Evolutionary conservation across 805 yeast genomes (phyloP).

Genomic region (Candida sonorensis): DNA sequence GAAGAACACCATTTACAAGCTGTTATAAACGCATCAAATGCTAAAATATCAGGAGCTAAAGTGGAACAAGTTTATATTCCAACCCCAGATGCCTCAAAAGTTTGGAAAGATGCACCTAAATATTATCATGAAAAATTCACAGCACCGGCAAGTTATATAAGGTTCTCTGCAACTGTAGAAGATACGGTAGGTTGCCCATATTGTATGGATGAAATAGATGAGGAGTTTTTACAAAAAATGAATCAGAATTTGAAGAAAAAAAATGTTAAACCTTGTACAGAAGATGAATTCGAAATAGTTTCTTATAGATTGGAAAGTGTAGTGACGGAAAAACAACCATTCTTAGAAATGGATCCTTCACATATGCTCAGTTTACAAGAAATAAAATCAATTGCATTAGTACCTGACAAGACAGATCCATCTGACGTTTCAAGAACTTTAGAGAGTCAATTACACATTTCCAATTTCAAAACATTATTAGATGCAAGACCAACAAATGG

Average conservation of each 20-base stretch:
- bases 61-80: constrained; percentile 74
- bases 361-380: constrained; percentile 69
- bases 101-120: constrained; percentile 71
- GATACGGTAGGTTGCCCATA: constrained; percentile 84
- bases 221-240: constrained; percentile 46
- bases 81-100: constrained; percentile 87
- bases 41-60: constrained; percentile 48
- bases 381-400: constrained; percentile 44
- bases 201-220: constrained; percentile 88
- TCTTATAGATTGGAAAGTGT: constrained; percentile 68
- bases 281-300: constrained; percentile 79
- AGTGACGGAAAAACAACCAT: constrained; percentile 81
- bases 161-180: constrained; percentile 92
- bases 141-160: constrained; percentile 75
- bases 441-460: constrained; percentile 47
- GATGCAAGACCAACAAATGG: constrained; percentile 39
- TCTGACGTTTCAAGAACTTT: constrained; percentile 51
- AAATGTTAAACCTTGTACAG: constrained; percentile 43
- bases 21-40: constrained; percentile 75
- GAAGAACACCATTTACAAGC: constrained; percentile 94
- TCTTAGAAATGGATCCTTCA: constrained; percentile 74
- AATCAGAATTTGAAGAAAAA: constrained; percentile 31
- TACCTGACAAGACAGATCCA: constrained; percentile 41
- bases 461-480: constrained; percentile 53
- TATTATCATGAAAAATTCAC: constrained; percentile 63